Evolutionary conservation across 2,329 filamentous ascomycete genomes (phyloP), one percentile per base, ranked within the genome.

Genomic region (Ophiosphaerella korrae): DNA sequence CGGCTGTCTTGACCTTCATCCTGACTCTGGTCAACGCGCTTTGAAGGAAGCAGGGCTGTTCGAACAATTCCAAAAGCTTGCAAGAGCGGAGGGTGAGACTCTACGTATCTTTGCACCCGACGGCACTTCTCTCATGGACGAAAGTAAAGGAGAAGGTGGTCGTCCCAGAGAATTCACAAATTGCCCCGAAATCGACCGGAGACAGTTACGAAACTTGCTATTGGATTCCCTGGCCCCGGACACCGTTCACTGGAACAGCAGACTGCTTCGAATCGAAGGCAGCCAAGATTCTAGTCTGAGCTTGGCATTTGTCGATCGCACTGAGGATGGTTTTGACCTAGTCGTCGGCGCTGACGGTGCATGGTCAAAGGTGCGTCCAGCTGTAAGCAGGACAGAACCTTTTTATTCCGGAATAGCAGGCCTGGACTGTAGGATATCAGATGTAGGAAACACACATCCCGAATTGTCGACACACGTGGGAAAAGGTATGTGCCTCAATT

Each of bases 1-100:
- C 35, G 82, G 82, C 8, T 78, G 76, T 0, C 74, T 85, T 2
- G 81, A 84, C 57, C 66, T 84, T 7, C 81, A 84, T 52, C 74
- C 74, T 1, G 62, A 69, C 2, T 80, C 78, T 2, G 82, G 82
- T 1, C 74, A 82, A 14, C 68, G 70, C 2, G 81, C 80, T 2
- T 60, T 84, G 40, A 74, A 75, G 42, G 75, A 79, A 33, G 79
- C 79, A 5, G 75, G 74, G 0, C 64, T 84, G 2, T 78, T 70
- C 55, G 74, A 78, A 1, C 73, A 79, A 23, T 84, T 83, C 63
- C 42, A 56, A 32, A 64, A 67, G 26, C 53, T 64, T 34, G 68
- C 71, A 7, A 64, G 74, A 16, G 74, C 67, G 45, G 74, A 76
- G 18, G 72, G 72, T 44, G 74, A 78, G 50, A 72, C 71, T 6